Evolutionary conservation across 306 rosid genomes (phyloP), one percentile per base, ranked within the genome.

Genomic region (Urtica urens): DNA sequence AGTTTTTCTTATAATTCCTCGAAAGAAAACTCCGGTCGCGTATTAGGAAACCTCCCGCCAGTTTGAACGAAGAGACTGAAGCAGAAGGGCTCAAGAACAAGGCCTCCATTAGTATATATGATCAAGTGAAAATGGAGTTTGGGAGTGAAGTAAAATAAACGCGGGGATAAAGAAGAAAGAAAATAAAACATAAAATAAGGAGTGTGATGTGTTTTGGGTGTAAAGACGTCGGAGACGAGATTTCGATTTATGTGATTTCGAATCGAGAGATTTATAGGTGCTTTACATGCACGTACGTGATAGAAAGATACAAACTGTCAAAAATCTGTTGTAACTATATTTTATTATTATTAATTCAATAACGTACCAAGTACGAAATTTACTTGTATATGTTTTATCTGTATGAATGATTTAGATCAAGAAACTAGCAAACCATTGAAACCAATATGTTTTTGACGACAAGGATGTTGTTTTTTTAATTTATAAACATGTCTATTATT

Each of bases 41-140:
- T 7, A 53, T 40, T 6, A 68, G n/a, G n/a, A n/a, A n/a, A n/a
- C n/a, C 51, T 23, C 64, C 49, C 15, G 33, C 15, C 42, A 68
- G 49, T 53, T 58, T 71, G 38, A 41, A 50, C 1, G 69, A 71
- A 8, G 72, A 30, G 63, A 38, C 57, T 41, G 72, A 63, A 55
- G 81, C 66, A 47, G 67, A 64, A 37, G n/a, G n/a, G n/a, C 49
- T 72, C 18, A 71, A 64, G 76, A 81, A 71, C 63, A 72, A 47
- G 53, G 75, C 68, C 66, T 73, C 93, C 96, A 87, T 87, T 60
- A 51, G 53, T 23, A 28, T 28, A n/a, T n/a, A n/a, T n/a, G n/a
- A n/a, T n/a, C n/a, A n/a, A n/a, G n/a, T n/a, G n/a, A n/a, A n/a
- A n/a, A n/a, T n/a, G n/a, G n/a, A n/a, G n/a, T n/a, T n/a, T n/a